A percentile compares a stretch with the other conserved stretches of the same genome.
Evolutionary conservation across 2,329 filamentous ascomycete species (phyloP).

Genomic region (Didymella glomerata): DNA sequence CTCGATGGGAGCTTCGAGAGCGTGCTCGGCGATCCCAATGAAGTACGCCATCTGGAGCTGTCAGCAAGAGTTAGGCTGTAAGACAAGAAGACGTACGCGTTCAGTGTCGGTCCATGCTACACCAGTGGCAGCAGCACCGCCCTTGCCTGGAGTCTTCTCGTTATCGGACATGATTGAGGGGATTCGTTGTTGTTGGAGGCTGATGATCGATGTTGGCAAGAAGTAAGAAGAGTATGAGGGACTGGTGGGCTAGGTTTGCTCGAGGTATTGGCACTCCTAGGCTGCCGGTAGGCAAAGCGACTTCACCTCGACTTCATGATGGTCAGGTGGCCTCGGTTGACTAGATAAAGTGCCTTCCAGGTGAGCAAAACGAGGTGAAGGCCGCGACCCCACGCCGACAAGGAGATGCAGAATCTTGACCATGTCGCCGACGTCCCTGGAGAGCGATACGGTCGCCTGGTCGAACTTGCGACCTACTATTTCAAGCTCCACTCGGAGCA

Average conservation of each 20-base stretch:
- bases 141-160: constrained; percentile 19
- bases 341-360: neutral
- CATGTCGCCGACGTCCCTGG: neutral
- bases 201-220: neutral
- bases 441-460: neutral
- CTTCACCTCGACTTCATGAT: constrained; percentile 5
- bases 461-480: neutral
- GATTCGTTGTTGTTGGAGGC: neutral
- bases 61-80: neutral
- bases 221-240: neutral
- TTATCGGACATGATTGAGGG: constrained; percentile 8
- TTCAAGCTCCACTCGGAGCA: neutral
- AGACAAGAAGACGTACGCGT: constrained; percentile 16
- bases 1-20: constrained; percentile 28
- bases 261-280: no score
- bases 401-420: neutral
- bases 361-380: neutral
- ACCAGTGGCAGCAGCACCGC: constrained; percentile 21
- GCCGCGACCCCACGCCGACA: neutral
- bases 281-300: neutral
- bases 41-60: constrained; percentile 32
- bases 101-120: constrained; percentile 36
- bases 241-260: neutral
- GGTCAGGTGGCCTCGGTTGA: neutral
- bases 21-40: constrained; percentile 30